phyloP scores from a whole-genome alignment of 441 rosid species.

The Jatropha multifida region DNA sequence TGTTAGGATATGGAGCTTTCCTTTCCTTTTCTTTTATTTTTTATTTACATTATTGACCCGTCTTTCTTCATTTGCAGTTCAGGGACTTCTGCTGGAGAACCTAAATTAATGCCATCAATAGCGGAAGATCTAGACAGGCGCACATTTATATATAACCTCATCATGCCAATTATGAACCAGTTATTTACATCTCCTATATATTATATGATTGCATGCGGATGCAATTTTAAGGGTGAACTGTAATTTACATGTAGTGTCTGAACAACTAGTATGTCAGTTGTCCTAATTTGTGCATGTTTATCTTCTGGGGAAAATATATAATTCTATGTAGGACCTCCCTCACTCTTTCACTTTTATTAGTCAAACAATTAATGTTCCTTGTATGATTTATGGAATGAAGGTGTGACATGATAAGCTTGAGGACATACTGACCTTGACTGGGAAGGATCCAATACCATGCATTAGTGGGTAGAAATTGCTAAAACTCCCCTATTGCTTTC shows the following conservation, averaged over 20 bases:
- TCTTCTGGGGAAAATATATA: background rate
- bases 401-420: background rate
- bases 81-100: constrained; percentile 92
- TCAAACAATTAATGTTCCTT: background rate
- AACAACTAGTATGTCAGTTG: background rate
- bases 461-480: background rate
- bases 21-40: background rate
- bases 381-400: background rate
- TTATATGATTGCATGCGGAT: background rate
- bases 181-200: constrained; percentile 29
- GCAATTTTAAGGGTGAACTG: background rate
- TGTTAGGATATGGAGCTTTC: background rate
- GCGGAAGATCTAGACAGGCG: constrained; percentile 87
- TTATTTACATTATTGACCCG: constrained; percentile 7
- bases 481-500: background rate
- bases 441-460: constrained; percentile 6
- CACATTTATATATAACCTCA: constrained; percentile 82
- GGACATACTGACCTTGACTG: background rate
- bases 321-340: background rate
- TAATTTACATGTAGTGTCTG: background rate
- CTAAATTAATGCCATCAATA: constrained; percentile 83
- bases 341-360: background rate
- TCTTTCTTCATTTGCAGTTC: constrained; percentile 53
- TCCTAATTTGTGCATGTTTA: background rate
- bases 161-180: constrained; percentile 82